Evolutionary conservation across 331 rosid species (phyloP), one percentile per base, ranked within the genome.

Genomic region (Telfairia occidentalis): DNA sequence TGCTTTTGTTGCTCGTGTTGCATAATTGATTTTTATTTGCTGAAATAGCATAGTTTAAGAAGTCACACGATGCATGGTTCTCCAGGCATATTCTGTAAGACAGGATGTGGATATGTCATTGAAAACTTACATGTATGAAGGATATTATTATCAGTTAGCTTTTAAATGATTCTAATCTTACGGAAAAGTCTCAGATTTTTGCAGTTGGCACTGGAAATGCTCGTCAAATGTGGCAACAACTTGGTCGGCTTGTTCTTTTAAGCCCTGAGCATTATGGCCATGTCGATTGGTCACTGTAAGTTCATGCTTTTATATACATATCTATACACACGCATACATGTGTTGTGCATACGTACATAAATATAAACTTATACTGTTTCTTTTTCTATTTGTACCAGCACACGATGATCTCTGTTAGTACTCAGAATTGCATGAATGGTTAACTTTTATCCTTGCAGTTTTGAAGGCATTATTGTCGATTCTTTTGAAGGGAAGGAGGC

Each of bases 401-500:
- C 72, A 75, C 10, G 43, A 46, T 76, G 18, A 76, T 61, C 24
- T 59, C 46, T 40, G 48, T 60, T 59, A 35, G 52, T 34, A 58
- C 49, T 77, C n/a, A 43, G 37, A 24, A 12, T 54, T 67, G 35
- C 74, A 70, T 70, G 42, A 46, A 70, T 70, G 71, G 34, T 75
- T 26, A 32, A 15, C 74, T 23, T 61, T 76, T 18, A 40, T 38
- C 61, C 53, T 65, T 61, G 81, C 96, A 95, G 98, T 84, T 91
- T 84, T 63, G 97, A 92, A 85, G 96, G 98, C 65, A 52, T 95
- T 78, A 79, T 95, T 71, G 90, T 81, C 57, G 92, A 83, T 79
- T 90, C 98, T 42, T 71, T 90, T 50, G 96, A 90, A 79, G 91
- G 89, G 67, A 87, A 88, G 76, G 89, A 80, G 65, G 85, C 90